Conservation (phyloP, 208 protist genomes). For the Leptomonas seymouri region DNA sequence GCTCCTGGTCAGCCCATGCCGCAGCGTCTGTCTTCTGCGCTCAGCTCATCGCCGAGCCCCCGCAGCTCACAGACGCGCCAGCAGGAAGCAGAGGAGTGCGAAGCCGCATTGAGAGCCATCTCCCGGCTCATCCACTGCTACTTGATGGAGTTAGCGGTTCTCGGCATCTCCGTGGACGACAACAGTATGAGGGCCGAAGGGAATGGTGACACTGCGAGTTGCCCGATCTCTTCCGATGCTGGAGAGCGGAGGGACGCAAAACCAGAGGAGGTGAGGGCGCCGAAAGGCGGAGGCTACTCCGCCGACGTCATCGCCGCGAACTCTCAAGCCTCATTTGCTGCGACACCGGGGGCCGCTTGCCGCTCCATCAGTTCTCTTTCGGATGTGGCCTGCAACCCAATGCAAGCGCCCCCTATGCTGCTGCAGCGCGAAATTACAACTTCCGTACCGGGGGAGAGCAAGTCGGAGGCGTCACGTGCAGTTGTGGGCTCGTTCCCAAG, state of each 20-base stretch:
- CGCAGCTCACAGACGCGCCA: neutral
- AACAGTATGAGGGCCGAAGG: neutral
- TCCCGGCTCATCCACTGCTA: conserved; percentile 11
- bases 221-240: neutral
- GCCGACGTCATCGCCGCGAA: conserved; percentile 11
- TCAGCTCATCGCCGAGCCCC: neutral
- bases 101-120: conserved; percentile 11
- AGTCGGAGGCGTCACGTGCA: neutral
- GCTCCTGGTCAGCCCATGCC: neutral
- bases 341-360: neutral
- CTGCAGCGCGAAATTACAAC: neutral
- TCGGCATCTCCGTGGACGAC: neutral
- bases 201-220: too few species aligned
- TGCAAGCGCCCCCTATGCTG: too few species aligned
- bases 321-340: neutral
- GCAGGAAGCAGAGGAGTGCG: conserved; percentile 13
- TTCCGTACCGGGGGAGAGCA: neutral
- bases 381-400: neutral
- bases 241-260: neutral
- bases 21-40: neutral
- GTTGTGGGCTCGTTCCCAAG: neutral
- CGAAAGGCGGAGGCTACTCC: neutral
- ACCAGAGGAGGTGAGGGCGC: neutral
- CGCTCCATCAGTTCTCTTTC: neutral
- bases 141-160: conserved; percentile 13